Percentiles rank a stretch among this genome's conserved stretches.
Conservation (phyloP, 1,284 basidiomycete species). For the Ustilago crameri region DNA sequence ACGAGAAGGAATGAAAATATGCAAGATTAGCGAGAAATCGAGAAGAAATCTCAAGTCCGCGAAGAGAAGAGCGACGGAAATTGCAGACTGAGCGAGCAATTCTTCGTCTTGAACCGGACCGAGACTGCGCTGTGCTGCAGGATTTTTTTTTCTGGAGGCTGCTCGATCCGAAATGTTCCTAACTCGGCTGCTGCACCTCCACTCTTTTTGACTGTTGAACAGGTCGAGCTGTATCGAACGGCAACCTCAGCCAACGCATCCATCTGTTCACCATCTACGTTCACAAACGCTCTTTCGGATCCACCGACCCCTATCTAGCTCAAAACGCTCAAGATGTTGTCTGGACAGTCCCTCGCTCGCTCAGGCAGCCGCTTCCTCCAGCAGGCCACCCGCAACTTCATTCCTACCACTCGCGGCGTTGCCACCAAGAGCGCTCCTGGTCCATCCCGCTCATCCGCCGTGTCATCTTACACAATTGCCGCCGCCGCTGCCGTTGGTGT, state of each 20-base stretch:
- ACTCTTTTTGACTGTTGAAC: slow-evolving; percentile 3
- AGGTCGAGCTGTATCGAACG: not conserved
- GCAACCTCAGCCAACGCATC: not conserved
- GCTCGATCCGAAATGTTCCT: slow-evolving; percentile 8
- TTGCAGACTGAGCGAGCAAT: slow-evolving; percentile 8
- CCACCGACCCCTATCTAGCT: not conserved
- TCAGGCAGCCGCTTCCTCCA: slow-evolving; percentile 26
- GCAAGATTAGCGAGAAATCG: slow-evolving; percentile 2
- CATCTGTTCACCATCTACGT: slow-evolving; percentile 1
- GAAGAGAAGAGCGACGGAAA: slow-evolving; percentile 3
- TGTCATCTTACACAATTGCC: slow-evolving; percentile 16
- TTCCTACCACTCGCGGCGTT: slow-evolving; percentile 19
- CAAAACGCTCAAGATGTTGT: slow-evolving; percentile 16
- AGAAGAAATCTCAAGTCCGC: not conserved
- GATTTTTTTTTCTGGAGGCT: not conserved
- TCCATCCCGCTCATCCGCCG: slow-evolving; percentile 20
- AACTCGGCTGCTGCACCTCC: slow-evolving; percentile 7
- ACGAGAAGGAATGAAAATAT: slow-evolving; percentile 27
- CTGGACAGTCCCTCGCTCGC: slow-evolving; percentile 16
- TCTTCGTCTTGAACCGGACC: too few relatives aligned
- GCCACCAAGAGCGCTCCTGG: slow-evolving; percentile 30
- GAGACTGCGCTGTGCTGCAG: slow-evolving; percentile 14
- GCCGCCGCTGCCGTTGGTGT: slow-evolving; percentile 19
- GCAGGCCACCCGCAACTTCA: slow-evolving; percentile 21
- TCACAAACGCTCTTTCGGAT: not conserved